Evolutionary conservation across 352 stramenopile species (phyloP), one percentile per base, ranked within the genome.

Genomic region (Hyaloperonospora brassicae): DNA sequence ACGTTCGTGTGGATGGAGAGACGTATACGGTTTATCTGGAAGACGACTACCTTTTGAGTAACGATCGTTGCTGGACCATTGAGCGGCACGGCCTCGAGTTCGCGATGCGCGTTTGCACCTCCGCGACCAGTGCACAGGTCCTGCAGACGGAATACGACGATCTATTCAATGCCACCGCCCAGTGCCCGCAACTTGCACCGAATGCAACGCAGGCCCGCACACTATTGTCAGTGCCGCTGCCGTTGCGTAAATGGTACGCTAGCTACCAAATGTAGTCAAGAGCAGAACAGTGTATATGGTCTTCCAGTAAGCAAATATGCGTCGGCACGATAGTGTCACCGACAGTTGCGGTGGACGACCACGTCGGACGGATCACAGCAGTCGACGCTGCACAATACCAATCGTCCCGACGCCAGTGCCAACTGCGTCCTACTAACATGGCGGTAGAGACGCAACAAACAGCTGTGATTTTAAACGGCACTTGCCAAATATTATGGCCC

Each of bases 161-260:
- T 1, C 5, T 65, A n/a, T 65, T 71, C n/a, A 27, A 50, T 30
- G 42, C 48, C 8, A 47, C 48, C 8, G 49, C 6, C 24, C 51
- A 22, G 22, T 71, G 63, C 14, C 51, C 63, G 31, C 43, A 57
- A 46, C 43, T 68, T 25, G 51, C n/a, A 47, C 51, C 39, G 22
- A 62, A 45, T 3, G n/a, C 23, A 45, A 35, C 44, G 2, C 22
- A 30, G 42, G 14, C n/a, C 13, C 31, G 7, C n/a, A 22, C 17
- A 40, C 52, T 55, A 9, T 22, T 30, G 24, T 51, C 22, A 5
- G 52, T 67, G n/a, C 64, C 64, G 9, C 46, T 72, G 50, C 61
- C 64, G 2, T 27, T 72, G 35, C 52, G 61, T 3, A 59, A 69
- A 14, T 72, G 64, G 64, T 72, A 69, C 55, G 56, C 52, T 10